Evolutionary conservation across 2,329 filamentous ascomycete genomes (phyloP), one percentile per base, ranked within the genome.

Genomic region (Chrysosporium keratinophilum): DNA sequence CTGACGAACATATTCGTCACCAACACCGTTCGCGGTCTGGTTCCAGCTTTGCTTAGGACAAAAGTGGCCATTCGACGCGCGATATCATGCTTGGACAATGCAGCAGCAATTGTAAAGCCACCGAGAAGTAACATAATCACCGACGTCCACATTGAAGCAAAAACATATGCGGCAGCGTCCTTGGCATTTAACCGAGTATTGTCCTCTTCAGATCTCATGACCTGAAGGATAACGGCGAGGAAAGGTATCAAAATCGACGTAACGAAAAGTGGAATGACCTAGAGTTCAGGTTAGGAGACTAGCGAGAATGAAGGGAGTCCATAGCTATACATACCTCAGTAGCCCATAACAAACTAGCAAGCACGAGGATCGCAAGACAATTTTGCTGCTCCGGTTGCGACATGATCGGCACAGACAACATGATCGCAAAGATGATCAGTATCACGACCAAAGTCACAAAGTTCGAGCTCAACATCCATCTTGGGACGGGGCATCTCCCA

Each of bases 1-100:
- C 91, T 90, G 41, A 98, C 93, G 63, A 96, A 90, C 93, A 98
- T 98, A 72, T 91, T 96, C 52, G 91, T 93, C n/a, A 98, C 72
- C 3, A 98, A 77, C 2, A 98, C 93, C 1, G 87, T 91, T 53
- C 84, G 79, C 9, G 93, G 93, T 63, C 84, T 85, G 2, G 93
- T 96, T 5, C 93, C 93, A 7, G 93, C 93, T 74, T 95, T 97
- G 75, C 89, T 95, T 34, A 98, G 78, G 28, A 98, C 87, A 63
- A 97, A 88, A 1, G 91, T 96, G 1, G 93, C 93, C 73, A 98
- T 89, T 65, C 93, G 85, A 72, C 97, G 96, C 57, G 95, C 93
- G 64, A 98, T 97, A 61, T 90, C 93, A 70, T 95, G 95, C 69
- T 98, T 98, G 47, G 89, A 95, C 53, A 98, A 73, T 0, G 93